These are phyloP conservation scores for Metschnikowia peoriensis DNA, from an alignment of 805 yeast species.

Conservation along the genomic window DNA sequence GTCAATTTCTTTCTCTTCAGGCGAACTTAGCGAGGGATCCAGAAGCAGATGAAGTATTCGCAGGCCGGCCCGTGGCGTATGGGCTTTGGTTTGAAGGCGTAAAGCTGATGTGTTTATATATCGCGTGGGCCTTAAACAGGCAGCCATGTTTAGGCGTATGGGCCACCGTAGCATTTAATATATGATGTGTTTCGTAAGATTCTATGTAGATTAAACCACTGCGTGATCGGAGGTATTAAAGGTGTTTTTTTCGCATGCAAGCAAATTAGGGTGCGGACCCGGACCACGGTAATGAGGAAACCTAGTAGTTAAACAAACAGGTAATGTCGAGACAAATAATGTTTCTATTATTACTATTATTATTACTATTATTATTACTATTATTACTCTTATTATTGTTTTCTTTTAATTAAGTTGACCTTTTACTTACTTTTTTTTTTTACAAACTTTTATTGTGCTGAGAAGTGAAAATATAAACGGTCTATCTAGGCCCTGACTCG, in stretches of 20 bases:
- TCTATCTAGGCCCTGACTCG: slow-evolving; percentile 2
- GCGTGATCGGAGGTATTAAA: neutral
- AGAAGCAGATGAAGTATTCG: slow-evolving; percentile 10
- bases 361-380: no score
- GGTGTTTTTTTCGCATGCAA: slow-evolving; percentile 1
- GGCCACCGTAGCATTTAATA: slow-evolving; percentile 8
- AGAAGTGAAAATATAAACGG: slow-evolving; percentile 8
- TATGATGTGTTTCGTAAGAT: neutral
- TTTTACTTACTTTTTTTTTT: neutral
- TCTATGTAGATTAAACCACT: neutral
- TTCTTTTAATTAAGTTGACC: neutral
- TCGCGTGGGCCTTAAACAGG: neutral
- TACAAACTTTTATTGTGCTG: slow-evolving; percentile 9
- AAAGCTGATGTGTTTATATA: neutral
- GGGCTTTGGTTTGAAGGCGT: neutral
- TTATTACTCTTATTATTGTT: neutral
- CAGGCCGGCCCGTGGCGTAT: neutral
- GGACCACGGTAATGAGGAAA: neutral
- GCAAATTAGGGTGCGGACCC: neutral
- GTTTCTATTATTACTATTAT: no score
- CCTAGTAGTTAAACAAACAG: neutral
- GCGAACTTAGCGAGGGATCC: slow-evolving; percentile 4
- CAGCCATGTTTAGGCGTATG: neutral
- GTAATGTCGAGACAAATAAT: neutral
- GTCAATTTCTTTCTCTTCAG: slow-evolving; percentile 1